A percentile compares a stretch with the other conserved stretches of the same genome.
Evolutionary conservation across 441 rosid genomes (phyloP).

Genomic region (Jatropha podagrica): DNA sequence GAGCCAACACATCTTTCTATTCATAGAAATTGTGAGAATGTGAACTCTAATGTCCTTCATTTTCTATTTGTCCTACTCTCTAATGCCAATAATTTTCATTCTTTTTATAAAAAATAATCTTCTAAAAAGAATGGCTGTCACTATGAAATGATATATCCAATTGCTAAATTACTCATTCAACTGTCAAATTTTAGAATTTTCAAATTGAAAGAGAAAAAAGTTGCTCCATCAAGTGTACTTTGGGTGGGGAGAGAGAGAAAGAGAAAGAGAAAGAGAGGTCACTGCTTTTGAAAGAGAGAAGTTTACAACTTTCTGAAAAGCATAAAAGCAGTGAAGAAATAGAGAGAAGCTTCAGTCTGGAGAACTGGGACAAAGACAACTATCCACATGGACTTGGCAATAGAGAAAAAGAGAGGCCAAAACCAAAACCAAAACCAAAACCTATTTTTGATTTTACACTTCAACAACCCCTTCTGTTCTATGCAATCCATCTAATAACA

Average conservation of each 20-base stretch:
- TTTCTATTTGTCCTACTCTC: not conserved
- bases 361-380: not conserved
- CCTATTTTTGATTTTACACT: not conserved
- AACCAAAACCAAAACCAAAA: not conserved
- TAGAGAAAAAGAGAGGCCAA: not conserved
- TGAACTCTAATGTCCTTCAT: not conserved
- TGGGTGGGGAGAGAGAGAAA: not conserved
- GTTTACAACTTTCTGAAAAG: constrained; percentile 20
- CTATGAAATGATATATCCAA: no score
- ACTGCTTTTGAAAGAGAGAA: constrained; percentile 7
- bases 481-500: constrained; percentile 20
- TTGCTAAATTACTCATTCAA: no score
- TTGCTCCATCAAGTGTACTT: not conserved
- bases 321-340: constrained; percentile 18
- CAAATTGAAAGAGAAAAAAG: no score
- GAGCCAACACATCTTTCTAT: not conserved
- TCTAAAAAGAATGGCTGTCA: no score
- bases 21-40: not conserved
- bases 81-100: no score
- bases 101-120: no score
- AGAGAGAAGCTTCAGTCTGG: constrained; percentile 8
- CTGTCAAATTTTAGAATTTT: no score
- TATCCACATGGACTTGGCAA: constrained; percentile 13
- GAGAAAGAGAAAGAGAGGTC: not conserved
- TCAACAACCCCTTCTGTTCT: constrained; percentile 1